phyloP scores from a whole-genome alignment of 2,329 filamentous ascomycete species.

The Cladobotryum mycophilum region DNA sequence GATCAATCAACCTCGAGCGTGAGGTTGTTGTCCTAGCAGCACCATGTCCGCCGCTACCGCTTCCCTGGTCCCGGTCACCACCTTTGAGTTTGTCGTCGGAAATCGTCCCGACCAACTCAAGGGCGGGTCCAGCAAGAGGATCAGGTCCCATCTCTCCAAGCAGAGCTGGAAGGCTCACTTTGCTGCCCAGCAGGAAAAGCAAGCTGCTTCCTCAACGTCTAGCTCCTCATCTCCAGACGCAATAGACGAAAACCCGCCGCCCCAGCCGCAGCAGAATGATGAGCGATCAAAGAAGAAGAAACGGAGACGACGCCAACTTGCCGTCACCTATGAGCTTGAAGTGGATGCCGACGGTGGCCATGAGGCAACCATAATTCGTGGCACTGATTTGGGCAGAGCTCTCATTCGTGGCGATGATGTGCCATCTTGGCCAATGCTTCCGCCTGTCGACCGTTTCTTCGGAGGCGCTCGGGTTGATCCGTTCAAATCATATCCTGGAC shows the following conservation, averaged over 20 bases:
- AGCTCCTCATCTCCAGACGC: background rate
- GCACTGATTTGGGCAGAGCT: background rate
- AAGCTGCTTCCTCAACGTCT: background rate
- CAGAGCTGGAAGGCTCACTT: constrained; percentile 16
- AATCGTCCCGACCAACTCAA: constrained; percentile 20
- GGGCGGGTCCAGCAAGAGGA: constrained; percentile 12
- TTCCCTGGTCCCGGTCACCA: background rate
- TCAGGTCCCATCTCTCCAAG: constrained; percentile 18
- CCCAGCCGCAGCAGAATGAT: constrained; percentile 1
- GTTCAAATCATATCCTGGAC: constrained; percentile 19
- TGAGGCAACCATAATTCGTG: background rate
- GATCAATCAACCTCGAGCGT: too few species aligned
- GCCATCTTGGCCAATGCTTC: background rate
- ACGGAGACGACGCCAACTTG: constrained; percentile 4
- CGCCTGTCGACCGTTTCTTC: constrained; percentile 16
- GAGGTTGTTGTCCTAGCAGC: too few species aligned
- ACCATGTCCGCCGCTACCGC: too few species aligned
- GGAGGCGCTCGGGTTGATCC: constrained; percentile 21
- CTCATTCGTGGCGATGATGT: background rate
- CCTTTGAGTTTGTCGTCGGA: constrained; percentile 19
- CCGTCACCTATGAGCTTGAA: constrained; percentile 3
- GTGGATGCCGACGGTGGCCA: background rate
- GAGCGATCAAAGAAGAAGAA: constrained; percentile 5
- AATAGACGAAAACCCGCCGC: background rate
- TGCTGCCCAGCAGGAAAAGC: constrained; percentile 1